phyloP scores from a whole-genome alignment of 2,329 filamentous ascomycete species.

The Penicillium griseofulvum region DNA sequence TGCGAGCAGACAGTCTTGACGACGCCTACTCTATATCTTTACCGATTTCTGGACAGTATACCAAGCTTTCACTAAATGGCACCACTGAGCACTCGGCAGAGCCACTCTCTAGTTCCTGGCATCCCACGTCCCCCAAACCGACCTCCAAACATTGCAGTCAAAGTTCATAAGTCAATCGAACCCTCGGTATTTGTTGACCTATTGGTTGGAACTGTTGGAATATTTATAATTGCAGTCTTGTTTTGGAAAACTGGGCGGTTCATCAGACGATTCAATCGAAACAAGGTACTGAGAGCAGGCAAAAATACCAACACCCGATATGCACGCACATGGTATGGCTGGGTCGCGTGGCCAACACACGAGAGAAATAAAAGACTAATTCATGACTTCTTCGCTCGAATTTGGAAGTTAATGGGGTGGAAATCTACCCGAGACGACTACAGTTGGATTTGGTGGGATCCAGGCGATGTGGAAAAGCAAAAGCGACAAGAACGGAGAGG shows the following conservation, averaged over 20 bases:
- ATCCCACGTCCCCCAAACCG: slow-evolving; percentile 27
- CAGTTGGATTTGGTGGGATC: slow-evolving; percentile 45
- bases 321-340: slow-evolving; percentile 45
- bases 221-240: slow-evolving; percentile 39
- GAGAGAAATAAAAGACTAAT: slow-evolving; percentile 29
- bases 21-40: not conserved
- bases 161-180: slow-evolving; percentile 28
- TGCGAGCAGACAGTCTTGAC: not conserved
- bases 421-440: slow-evolving; percentile 36
- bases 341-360: slow-evolving; percentile 36
- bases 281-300: slow-evolving; percentile 33
- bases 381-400: slow-evolving; percentile 15
- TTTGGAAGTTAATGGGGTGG: slow-evolving; percentile 34
- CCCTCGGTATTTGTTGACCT: slow-evolving; percentile 33
- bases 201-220: slow-evolving; percentile 36
- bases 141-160: slow-evolving; percentile 20
- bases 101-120: slow-evolving; percentile 22
- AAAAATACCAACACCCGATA: slow-evolving; percentile 35
- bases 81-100: slow-evolving; percentile 28
- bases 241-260: slow-evolving; percentile 41
- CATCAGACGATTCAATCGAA: slow-evolving; percentile 36
- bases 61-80: slow-evolving; percentile 26
- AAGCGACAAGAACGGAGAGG: slow-evolving; percentile 15
- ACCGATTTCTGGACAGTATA: slow-evolving; percentile 2
- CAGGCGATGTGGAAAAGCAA: slow-evolving; percentile 25